Evolutionary conservation across 148 eudicot species (phyloP).

Genomic region (Rhododendron molle): DNA sequence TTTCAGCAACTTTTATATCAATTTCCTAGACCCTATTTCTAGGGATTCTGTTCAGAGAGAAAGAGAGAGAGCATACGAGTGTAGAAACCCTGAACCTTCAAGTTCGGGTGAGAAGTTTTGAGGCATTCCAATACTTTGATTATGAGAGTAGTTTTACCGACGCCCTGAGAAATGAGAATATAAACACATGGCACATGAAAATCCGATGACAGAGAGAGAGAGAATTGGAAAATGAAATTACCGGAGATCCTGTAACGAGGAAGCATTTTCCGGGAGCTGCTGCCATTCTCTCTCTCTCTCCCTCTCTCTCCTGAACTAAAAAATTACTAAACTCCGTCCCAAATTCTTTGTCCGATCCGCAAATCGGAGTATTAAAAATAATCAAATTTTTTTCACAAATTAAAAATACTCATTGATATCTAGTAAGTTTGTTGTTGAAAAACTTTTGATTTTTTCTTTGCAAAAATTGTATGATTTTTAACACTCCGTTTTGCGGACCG

Average conservation of each 20-base stretch:
- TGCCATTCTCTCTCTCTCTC: constrained; percentile 40
- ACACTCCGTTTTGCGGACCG: no score
- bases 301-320: no score
- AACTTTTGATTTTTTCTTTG: no score
- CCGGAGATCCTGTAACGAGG: constrained; percentile 76
- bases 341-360: no score
- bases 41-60: not conserved
- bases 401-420: no score
- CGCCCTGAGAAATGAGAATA: constrained; percentile 39
- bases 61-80: constrained; percentile 47
- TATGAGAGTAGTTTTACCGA: constrained; percentile 79
- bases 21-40: not conserved
- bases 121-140: constrained; percentile 52
- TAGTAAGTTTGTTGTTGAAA: no score
- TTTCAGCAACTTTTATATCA: not conserved
- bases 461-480: no score
- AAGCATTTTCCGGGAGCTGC: constrained; percentile 67
- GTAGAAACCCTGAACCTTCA: constrained; percentile 86
- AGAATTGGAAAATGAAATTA: constrained; percentile 1
- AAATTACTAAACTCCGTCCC: no score
- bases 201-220: not conserved
- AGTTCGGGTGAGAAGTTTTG: constrained; percentile 52
- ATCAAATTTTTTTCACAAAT: no score
- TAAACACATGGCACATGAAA: not conserved
- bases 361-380: no score